Evolutionary conservation across 2,329 filamentous ascomycete species (phyloP).

Genomic region (Botryotinia calthae): DNA sequence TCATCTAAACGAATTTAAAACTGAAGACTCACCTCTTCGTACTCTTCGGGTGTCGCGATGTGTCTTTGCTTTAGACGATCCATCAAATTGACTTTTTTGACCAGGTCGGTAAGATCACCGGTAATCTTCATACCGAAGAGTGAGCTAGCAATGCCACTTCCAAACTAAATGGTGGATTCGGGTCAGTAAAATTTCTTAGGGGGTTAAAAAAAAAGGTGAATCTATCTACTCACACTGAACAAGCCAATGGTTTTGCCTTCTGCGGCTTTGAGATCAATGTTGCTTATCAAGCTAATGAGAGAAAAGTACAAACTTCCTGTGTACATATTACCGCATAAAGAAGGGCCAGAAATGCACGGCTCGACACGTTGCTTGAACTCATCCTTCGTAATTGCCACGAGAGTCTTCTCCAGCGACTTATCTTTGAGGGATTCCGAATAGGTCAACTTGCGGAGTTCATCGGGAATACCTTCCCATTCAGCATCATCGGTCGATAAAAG

Average conservation of each 20-base stretch:
- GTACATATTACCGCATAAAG: conserved; percentile 17
- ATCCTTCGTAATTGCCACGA: not conserved
- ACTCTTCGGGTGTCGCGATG: not conserved
- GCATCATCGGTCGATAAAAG: not conserved
- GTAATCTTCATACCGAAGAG: not conserved
- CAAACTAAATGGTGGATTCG: not conserved
- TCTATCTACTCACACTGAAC: not conserved
- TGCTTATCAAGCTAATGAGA: conserved; percentile 12
- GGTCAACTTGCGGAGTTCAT: not conserved
- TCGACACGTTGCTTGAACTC: not conserved
- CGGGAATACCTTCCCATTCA: not conserved
- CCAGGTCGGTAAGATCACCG: not conserved
- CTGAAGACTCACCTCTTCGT: not conserved
- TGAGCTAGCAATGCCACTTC: conserved; percentile 1
- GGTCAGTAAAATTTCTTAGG: not conserved
- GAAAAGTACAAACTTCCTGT: conserved; percentile 1
- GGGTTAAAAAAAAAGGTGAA: not conserved
- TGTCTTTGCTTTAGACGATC: not conserved
- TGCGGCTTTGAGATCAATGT: not conserved
- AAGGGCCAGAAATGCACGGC: not conserved
- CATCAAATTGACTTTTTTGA: not conserved
- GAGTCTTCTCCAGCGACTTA: not conserved
- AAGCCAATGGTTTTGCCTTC: not conserved
- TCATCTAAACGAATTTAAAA: not conserved
- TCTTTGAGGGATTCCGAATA: not conserved